Evolutionary conservation across 805 yeast species (phyloP).

Genomic region (Myxozyma mucilagina): DNA sequence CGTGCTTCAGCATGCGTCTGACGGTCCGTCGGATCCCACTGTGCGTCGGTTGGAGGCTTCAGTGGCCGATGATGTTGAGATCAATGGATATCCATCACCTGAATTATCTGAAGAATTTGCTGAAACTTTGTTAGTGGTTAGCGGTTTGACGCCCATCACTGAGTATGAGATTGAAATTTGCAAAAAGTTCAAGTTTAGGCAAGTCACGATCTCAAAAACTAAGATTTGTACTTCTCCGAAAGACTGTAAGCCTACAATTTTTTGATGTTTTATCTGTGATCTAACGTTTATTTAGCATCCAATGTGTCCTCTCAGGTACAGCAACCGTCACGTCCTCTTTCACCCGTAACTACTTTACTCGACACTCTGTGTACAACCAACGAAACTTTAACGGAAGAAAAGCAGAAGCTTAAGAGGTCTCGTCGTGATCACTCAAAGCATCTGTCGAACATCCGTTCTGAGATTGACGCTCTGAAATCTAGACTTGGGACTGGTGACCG

Average conservation of each 20-base stretch:
- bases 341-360: constrained; percentile 65
- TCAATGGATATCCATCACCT: neutral
- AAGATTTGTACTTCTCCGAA: constrained; percentile 29
- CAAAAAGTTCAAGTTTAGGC: constrained; percentile 38
- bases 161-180: constrained; percentile 60
- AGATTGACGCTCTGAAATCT: constrained; percentile 54
- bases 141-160: constrained; percentile 64
- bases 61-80: constrained; percentile 13
- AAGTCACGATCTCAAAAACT: constrained; percentile 24
- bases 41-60: constrained; percentile 18
- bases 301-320: constrained; percentile 17
- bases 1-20: neutral
- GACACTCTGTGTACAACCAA: constrained; percentile 66
- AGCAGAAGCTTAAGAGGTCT: constrained; percentile 55
- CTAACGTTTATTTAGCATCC: neutral
- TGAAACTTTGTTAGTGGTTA: constrained; percentile 56
- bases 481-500: constrained; percentile 51
- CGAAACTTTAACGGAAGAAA: constrained; percentile 58
- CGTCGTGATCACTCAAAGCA: constrained; percentile 61
- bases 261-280: neutral
- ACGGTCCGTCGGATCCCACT: constrained; percentile 7
- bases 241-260: constrained; percentile 13
- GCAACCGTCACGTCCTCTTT: constrained; percentile 42
- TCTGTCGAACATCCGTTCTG: constrained; percentile 52
- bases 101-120: constrained; percentile 34